Evolutionary conservation across 495 filamentous ascomycete genomes (phyloP).

Genomic region (Astrothelium macrocarpum): DNA sequence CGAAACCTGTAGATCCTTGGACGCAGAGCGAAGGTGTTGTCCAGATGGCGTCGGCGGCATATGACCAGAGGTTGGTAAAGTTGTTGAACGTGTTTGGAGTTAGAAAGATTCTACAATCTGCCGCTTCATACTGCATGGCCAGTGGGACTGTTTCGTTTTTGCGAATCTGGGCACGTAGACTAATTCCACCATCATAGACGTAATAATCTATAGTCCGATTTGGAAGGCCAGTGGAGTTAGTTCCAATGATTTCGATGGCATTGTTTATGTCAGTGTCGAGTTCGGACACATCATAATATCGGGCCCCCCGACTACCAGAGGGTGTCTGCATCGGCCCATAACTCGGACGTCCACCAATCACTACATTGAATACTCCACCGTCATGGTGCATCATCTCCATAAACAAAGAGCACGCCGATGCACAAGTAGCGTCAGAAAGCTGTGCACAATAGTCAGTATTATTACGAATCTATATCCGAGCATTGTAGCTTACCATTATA

Average conservation of each 20-base stretch:
- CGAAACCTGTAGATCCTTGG: neutral
- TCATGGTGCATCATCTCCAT: constrained; percentile 41
- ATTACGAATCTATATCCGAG: neutral
- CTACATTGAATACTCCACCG: constrained; percentile 40
- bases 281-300: neutral
- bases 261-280: neutral
- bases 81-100: constrained; percentile 26
- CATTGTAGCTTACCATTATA: constrained; percentile 25
- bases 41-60: constrained; percentile 19
- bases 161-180: constrained; percentile 21
- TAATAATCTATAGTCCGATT: neutral
- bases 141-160: constrained; percentile 21
- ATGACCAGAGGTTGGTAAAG: constrained; percentile 24
- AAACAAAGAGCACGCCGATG: constrained; percentile 42
- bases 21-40: neutral
- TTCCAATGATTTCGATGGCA: neutral
- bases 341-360: constrained; percentile 38
- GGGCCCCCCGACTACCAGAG: constrained; percentile 23
- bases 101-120: constrained; percentile 27
- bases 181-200: constrained; percentile 10
- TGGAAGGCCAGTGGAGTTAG: neutral
- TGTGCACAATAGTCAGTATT: neutral
- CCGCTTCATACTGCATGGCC: constrained; percentile 28
- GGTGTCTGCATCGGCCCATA: constrained; percentile 27
- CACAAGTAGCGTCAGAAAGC: constrained; percentile 41